Conservation (phyloP, 1,284 basidiomycete genomes). For the Lentinus polychrous region DNA sequence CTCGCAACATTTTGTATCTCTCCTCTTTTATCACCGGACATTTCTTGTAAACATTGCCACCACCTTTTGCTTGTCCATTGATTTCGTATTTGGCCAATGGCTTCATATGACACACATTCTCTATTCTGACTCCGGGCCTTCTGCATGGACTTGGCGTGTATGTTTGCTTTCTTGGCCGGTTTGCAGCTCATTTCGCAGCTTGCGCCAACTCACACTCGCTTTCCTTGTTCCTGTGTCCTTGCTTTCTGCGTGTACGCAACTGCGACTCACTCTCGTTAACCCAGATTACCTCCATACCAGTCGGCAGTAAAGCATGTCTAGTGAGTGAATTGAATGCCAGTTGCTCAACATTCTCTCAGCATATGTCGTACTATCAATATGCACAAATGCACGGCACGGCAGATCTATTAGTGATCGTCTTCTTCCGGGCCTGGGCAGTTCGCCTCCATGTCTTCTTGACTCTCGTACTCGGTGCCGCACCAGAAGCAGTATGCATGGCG, state of each 20-base stretch:
- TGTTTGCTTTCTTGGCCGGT: slow-evolving; percentile 3
- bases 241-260: not conserved
- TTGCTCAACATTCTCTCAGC: not conserved
- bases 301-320: not conserved
- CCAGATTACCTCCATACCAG: not conserved
- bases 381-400: no score
- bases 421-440: slow-evolving; percentile 75
- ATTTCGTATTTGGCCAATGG: not conserved
- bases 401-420: slow-evolving; percentile 75
- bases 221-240: slow-evolving; percentile 3
- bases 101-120: not conserved
- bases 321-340: slow-evolving; percentile 1
- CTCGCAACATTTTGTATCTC: not conserved
- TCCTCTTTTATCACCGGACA: slow-evolving; percentile 3
- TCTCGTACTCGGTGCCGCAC: slow-evolving; percentile 74
- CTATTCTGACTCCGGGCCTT: slow-evolving; percentile 4
- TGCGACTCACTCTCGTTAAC: no score
- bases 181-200: slow-evolving; percentile 2
- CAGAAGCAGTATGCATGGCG: slow-evolving; percentile 78
- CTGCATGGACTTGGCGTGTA: slow-evolving; percentile 4
- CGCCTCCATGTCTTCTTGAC: slow-evolving; percentile 49
- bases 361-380: slow-evolving; percentile 35
- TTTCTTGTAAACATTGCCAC: not conserved
- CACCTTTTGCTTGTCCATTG: not conserved
- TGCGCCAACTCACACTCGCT: slow-evolving; percentile 2